Evolutionary conservation across 2,329 filamentous ascomycete genomes (phyloP).

Genomic region (Nemania serpens): DNA sequence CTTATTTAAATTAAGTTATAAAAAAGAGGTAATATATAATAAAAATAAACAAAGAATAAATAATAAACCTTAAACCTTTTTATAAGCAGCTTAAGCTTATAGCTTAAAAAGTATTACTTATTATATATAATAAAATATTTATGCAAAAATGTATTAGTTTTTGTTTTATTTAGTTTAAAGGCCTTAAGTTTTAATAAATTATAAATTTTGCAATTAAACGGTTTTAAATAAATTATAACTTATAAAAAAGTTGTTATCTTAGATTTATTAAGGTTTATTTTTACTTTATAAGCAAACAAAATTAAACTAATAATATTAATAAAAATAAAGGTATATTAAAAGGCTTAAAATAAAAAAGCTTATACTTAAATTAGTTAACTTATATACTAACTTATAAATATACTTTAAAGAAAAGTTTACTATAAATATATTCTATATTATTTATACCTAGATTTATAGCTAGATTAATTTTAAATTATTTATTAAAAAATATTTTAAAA

Average conservation of each 20-base stretch:
- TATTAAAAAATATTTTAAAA: neutral
- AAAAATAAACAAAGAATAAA: neutral
- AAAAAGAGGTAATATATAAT: neutral
- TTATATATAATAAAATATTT: conserved; percentile 1
- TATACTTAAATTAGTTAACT: neutral
- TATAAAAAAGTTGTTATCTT: neutral
- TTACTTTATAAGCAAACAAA: neutral
- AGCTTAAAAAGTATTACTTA: neutral
- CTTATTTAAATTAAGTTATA: neutral
- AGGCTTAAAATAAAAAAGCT: neutral
- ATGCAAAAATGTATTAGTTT: conserved; percentile 1
- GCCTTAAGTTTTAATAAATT: neutral
- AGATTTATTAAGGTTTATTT: neutral
- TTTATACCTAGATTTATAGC: neutral
- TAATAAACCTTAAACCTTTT: neutral
- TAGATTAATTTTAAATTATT: neutral
- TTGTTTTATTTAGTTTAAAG: neutral
- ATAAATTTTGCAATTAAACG: neutral
- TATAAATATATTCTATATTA: neutral
- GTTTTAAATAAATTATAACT: neutral
- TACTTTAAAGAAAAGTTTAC: neutral
- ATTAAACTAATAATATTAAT: neutral
- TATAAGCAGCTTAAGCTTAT: neutral
- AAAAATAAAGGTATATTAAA: neutral
- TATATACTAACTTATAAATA: neutral